A percentile compares a stretch with the other conserved stretches of the same genome.
These are phyloP conservation scores for Trypanosoma scelopori DNA, from an alignment of 208 protist species.

Conservation along the genomic window DNA sequence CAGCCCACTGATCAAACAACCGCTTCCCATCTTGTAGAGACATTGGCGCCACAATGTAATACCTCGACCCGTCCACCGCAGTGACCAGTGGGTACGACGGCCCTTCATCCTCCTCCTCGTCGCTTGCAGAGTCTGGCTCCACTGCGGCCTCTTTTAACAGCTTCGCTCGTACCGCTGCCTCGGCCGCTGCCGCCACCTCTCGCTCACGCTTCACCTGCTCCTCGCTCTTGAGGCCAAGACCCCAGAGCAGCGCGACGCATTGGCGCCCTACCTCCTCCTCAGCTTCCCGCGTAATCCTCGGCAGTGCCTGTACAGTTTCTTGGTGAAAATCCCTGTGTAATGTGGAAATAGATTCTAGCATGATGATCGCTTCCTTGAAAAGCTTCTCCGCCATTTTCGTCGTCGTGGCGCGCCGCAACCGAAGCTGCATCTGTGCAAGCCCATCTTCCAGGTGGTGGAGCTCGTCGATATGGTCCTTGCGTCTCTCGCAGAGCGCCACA, in stretches of 20 bases:
- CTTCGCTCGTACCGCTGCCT: constrained; percentile 1
- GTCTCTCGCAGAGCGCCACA: constrained; percentile 49
- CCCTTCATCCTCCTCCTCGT: constrained; percentile 1
- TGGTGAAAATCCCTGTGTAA: constrained; percentile 60
- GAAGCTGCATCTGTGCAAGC: constrained; percentile 32
- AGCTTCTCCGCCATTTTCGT: constrained; percentile 48
- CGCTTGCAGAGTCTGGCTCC: constrained; percentile 6
- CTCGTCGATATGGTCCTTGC: constrained; percentile 65
- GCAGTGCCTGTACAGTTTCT: constrained; percentile 37
- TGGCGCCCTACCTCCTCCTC: constrained; percentile 22
- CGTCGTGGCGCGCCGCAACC: constrained; percentile 50
- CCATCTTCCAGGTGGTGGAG: constrained; percentile 53
- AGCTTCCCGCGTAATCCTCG: constrained; percentile 22
- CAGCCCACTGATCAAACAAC: not conserved
- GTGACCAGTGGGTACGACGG: constrained; percentile 32
- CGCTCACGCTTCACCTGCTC: constrained; percentile 20
- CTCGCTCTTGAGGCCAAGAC: constrained; percentile 42
- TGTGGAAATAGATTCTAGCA: constrained; percentile 59
- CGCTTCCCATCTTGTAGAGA: constrained; percentile 13
- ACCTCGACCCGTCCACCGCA: constrained; percentile 33
- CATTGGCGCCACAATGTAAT: constrained; percentile 34
- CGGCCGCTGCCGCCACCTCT: constrained; percentile 14
- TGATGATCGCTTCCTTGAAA: constrained; percentile 55
- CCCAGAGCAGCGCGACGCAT: constrained; percentile 27
- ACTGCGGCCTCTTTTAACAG: constrained; percentile 15